Conservation (phyloP, 768 basidiomycete genomes). For the Russula sp. region DNA sequence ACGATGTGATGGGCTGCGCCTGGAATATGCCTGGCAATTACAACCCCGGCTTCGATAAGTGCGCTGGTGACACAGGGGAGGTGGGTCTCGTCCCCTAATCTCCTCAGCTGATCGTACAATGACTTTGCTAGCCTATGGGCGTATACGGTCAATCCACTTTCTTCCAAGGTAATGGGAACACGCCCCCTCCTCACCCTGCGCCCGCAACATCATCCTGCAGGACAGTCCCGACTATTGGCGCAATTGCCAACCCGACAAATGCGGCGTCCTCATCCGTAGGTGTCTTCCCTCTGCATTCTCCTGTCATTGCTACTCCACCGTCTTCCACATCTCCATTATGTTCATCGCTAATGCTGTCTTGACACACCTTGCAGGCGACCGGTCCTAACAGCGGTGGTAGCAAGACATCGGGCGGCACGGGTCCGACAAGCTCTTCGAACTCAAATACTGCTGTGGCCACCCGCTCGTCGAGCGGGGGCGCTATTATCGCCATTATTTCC, state of each 20-base stretch:
- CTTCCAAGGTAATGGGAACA: slow-evolving; percentile 53
- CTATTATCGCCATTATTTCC: neutral
- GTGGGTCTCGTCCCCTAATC: slow-evolving; percentile 28
- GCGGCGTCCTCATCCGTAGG: slow-evolving; percentile 8
- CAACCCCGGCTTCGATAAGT: slow-evolving; percentile 37
- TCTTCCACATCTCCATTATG: neutral
- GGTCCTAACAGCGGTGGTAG: neutral
- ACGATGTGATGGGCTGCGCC: slow-evolving; percentile 48
- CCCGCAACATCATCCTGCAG: slow-evolving; percentile 60
- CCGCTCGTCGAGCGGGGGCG: neutral
- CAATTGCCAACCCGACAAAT: slow-evolving; percentile 28
- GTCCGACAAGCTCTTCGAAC: slow-evolving; percentile 1
- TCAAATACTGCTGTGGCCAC: neutral
- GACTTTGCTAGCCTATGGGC: slow-evolving; percentile 47
- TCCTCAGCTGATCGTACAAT: neutral
- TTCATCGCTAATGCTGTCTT: neutral
- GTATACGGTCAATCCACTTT: slow-evolving; percentile 65
- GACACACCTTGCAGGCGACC: neutral
- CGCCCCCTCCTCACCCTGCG: slow-evolving; percentile 50
- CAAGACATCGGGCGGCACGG: neutral
- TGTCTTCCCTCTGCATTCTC: neutral
- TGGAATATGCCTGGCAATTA: slow-evolving; percentile 59
- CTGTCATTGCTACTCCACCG: neutral
- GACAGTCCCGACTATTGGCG: slow-evolving; percentile 44
- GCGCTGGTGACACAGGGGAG: slow-evolving; percentile 47